Evolutionary conservation across 768 basidiomycete genomes (phyloP).

Genomic region (Xerocomellus amylosporus): DNA sequence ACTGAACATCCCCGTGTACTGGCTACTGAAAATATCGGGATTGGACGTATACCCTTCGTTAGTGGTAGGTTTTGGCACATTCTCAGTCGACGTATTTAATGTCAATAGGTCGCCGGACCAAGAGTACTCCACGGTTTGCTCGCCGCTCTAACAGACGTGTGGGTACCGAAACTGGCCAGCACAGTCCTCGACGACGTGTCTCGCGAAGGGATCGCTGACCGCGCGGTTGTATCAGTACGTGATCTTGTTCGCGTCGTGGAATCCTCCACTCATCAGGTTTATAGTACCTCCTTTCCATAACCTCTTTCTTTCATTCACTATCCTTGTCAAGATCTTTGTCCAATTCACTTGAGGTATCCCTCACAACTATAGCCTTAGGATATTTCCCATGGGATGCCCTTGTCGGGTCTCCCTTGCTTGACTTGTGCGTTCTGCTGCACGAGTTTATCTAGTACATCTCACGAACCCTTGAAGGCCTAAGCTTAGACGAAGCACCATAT

Average conservation of each 20-base stretch:
- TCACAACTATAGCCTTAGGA: slow-evolving; percentile 74
- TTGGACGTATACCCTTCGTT: slow-evolving; percentile 51
- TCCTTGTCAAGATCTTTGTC: slow-evolving; percentile 85
- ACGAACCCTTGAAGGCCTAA: slow-evolving; percentile 33
- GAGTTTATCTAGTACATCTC: slow-evolving; percentile 22
- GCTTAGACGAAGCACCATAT: slow-evolving; percentile 38
- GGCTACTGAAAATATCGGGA: slow-evolving; percentile 54
- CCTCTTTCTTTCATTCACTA: slow-evolving; percentile 84
- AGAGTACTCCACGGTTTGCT: slow-evolving; percentile 70
- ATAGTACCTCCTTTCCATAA: slow-evolving; percentile 76
- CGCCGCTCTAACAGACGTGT: slow-evolving; percentile 80
- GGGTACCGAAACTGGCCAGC: slow-evolving; percentile 59
- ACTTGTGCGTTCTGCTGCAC: slow-evolving; percentile 13
- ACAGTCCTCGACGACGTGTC: slow-evolving; percentile 57
- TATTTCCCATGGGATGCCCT: slow-evolving; percentile 70
- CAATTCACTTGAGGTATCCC: slow-evolving; percentile 87
- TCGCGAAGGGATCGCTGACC: slow-evolving; percentile 9
- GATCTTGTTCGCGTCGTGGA: background rate
- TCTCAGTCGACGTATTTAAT: background rate
- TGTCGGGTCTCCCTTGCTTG: slow-evolving; percentile 28
- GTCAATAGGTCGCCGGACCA: slow-evolving; percentile 64
- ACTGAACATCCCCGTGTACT: slow-evolving; percentile 77
- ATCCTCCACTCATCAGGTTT: background rate
- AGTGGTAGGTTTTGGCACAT: slow-evolving; percentile 51
- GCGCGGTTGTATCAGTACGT: slow-evolving; percentile 60